Evolutionary conservation across 2,329 filamentous ascomycete species (phyloP), one percentile per base, ranked within the genome.

Genomic region (Ceratocystiopsis sp.): DNA sequence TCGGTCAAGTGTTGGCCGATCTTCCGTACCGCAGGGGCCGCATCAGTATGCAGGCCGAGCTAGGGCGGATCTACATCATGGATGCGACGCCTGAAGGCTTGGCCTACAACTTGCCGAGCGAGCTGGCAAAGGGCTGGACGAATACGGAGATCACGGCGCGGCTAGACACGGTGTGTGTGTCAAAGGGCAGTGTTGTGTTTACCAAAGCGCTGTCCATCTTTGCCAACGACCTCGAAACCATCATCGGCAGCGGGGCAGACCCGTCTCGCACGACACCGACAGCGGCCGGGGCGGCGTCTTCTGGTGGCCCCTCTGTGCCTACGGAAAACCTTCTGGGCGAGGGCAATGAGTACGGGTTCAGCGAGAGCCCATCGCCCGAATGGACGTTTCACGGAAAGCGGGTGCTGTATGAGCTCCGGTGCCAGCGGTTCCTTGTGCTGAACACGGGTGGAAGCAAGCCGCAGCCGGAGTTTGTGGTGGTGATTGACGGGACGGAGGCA

Each of bases 41-140:
- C n/a, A 35, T 58, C 13, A 42, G 44, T 7, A 37, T 58, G 34
- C 46, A 51, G 18, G 54, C 50, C 0, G 55, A 57, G 11, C 42
- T 60, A 11, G 57, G 57, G 3, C 53, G 57, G 7, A 48, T 53
- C 29, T 53, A 55, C 34, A 35, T 59, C 3, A 46, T 47, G 18
- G 44, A 47, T 3, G 44, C 52, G 14, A 48, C 45, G 8, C 35
- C 41, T 1, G 49, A 33, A 8, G 52, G 49, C 1, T 46, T 56
- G 1, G 53, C 56, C 2, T 51, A 43, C 25, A 58, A 59, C 35
- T 16, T 35, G 3, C 42, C 37, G 1, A 44, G 46, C 2, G 42
- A 51, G 17, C 35, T 41, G 2, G 49, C 51, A 32, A 40, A 47
- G 11, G 54, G 54, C 32, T 58, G 56, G 56, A n/a, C 25, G 2